Conservation (phyloP, 305 asterid genomes). For the Plantago lanceolata region DNA sequence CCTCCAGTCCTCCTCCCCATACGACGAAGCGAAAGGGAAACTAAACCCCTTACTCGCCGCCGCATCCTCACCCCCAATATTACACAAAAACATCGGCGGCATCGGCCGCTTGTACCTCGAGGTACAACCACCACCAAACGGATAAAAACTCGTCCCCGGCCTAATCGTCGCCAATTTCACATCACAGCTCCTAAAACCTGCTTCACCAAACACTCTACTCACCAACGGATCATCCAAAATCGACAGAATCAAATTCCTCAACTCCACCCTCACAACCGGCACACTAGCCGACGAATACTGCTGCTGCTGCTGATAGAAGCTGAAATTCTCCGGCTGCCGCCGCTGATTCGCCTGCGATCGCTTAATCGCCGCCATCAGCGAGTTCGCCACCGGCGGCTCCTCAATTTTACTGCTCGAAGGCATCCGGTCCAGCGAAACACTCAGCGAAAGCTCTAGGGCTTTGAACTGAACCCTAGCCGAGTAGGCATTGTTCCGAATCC, state of each 20-base stretch:
- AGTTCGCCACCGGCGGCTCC: slow-evolving; percentile 82
- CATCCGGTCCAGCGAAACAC: slow-evolving; percentile 65
- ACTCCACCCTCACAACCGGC: slow-evolving; percentile 76
- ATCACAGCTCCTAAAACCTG: slow-evolving; percentile 78
- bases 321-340: slow-evolving; percentile 75
- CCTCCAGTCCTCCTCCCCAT: slow-evolving; percentile 53
- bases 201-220: slow-evolving; percentile 83
- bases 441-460: slow-evolving; percentile 79
- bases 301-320: slow-evolving; percentile 52
- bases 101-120: slow-evolving; percentile 53
- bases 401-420: slow-evolving; percentile 41
- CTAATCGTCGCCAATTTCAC: slow-evolving; percentile 60
- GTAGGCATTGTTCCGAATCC: slow-evolving; percentile 60
- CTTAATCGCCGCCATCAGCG: slow-evolving; percentile 88
- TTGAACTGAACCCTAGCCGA: slow-evolving; percentile 65
- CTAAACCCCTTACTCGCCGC: slow-evolving; percentile 37
- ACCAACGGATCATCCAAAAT: slow-evolving; percentile 87
- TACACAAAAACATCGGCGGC: slow-evolving; percentile 58
- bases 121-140: slow-evolving; percentile 45
- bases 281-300: slow-evolving; percentile 42
- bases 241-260: slow-evolving; percentile 59
- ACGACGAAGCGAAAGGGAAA: slow-evolving; percentile 64
- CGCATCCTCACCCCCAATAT: slow-evolving; percentile 29
- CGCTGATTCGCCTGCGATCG: slow-evolving; percentile 87
- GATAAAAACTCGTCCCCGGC: slow-evolving; percentile 40